A percentile compares a stretch with the other conserved stretches of the same genome.
phyloP scores from a whole-genome alignment of 805 yeast genomes.

The Lachancea waltii region DNA sequence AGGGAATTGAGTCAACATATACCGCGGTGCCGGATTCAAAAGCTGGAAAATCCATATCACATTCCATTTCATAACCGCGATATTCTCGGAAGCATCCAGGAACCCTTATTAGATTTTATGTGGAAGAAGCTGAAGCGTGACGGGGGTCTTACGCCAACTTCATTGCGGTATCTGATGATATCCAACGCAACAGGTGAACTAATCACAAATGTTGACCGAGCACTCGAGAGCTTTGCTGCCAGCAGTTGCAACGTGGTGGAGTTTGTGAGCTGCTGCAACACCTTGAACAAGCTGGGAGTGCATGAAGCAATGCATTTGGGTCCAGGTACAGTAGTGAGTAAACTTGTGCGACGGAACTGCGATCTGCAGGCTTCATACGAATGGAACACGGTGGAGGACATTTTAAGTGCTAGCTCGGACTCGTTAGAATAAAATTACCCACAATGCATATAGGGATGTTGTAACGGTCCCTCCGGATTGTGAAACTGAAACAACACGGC shows the following conservation, averaged over 20 bases:
- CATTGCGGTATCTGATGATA: slow-evolving; percentile 26
- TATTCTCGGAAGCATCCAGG: slow-evolving; percentile 28
- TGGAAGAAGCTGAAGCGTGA: slow-evolving; percentile 29
- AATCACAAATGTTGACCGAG: slow-evolving; percentile 24
- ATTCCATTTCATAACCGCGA: slow-evolving; percentile 32
- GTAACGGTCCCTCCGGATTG: slow-evolving; percentile 85
- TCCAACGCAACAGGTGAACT: slow-evolving; percentile 29
- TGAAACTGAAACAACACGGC: slow-evolving; percentile 89
- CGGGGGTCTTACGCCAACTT: slow-evolving; percentile 16
- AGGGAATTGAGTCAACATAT: slow-evolving; percentile 17
- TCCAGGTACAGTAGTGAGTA: slow-evolving; percentile 29
- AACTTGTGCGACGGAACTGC: slow-evolving; percentile 27
- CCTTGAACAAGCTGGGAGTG: slow-evolving; percentile 16
- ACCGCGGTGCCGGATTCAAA: slow-evolving; percentile 23
- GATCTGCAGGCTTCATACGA: slow-evolving; percentile 1
- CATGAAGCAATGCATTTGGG: slow-evolving; percentile 27
- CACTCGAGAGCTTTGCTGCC: slow-evolving; percentile 30
- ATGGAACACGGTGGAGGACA: slow-evolving; percentile 3
- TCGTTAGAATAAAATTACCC: slow-evolving; percentile 86
- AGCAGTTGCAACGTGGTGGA: slow-evolving; percentile 31
- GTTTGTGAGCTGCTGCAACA: slow-evolving; percentile 30
- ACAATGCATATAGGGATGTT: slow-evolving; percentile 95
- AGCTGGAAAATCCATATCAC: slow-evolving; percentile 27
- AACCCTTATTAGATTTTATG: slow-evolving; percentile 30
- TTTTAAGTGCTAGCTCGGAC: slow-evolving; percentile 5